Evolutionary conservation across 148 eudicot species (phyloP).

Genomic region (Rhododendron kiyosumense): DNA sequence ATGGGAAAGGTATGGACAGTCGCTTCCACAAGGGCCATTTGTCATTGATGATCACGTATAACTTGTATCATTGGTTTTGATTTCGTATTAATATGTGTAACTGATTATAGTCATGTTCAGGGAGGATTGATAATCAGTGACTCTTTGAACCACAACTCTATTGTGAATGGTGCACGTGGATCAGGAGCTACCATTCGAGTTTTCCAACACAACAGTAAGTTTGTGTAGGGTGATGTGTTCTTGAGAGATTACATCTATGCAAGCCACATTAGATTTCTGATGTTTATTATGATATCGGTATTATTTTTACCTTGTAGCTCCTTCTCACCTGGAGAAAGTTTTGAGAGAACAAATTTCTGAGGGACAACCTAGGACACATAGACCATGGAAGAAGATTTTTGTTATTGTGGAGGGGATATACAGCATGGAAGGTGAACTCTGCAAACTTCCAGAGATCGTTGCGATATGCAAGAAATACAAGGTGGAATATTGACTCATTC

Average conservation of each 20-base stretch:
- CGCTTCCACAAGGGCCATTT: background rate
- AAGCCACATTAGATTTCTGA: background rate
- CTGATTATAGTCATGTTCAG: constrained; percentile 35
- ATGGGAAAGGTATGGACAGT: constrained; percentile 62
- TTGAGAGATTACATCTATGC: background rate
- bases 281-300: background rate
- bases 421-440: constrained; percentile 98
- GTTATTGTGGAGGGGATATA: constrained; percentile 97
- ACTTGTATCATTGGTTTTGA: background rate
- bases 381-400: constrained; percentile 98
- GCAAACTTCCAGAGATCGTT: constrained; percentile 96
- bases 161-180: constrained; percentile 96
- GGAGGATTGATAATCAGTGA: constrained; percentile 94
- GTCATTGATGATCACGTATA: background rate
- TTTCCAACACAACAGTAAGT: constrained; percentile 95
- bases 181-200: constrained; percentile 85
- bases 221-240: constrained; percentile 1
- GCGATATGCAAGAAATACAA: constrained; percentile 94
- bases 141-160: constrained; percentile 94
- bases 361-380: constrained; percentile 95
- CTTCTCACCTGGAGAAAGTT: constrained; percentile 81
- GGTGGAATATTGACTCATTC: constrained; percentile 30
- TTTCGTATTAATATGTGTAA: background rate
- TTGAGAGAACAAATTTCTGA: constrained; percentile 90
- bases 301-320: constrained; percentile 40